These are phyloP conservation scores for Penicillium sp. DNA, from an alignment of 2,329 filamentous ascomycete genomes.

Conservation along the genomic window DNA sequence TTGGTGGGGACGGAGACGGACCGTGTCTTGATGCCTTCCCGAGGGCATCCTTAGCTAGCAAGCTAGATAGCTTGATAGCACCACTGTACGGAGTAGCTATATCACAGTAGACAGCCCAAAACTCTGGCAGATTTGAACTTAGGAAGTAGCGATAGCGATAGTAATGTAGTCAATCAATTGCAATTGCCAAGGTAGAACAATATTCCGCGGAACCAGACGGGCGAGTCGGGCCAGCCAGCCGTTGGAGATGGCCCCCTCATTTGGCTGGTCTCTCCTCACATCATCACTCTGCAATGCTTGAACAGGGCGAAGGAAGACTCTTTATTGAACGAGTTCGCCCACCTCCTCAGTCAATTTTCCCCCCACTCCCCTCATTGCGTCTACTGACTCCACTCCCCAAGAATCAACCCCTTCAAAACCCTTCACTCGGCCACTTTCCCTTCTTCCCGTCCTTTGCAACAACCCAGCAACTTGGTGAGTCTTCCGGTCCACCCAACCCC, in stretches of 20 bases:
- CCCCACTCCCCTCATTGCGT: slow-evolving; percentile 7
- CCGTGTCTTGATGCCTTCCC: background rate
- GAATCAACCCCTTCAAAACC: slow-evolving; percentile 19
- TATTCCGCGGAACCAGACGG: background rate
- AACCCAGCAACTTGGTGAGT: slow-evolving; percentile 18
- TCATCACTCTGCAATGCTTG: background rate
- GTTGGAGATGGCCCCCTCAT: slow-evolving; percentile 20
- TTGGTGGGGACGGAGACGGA: background rate
- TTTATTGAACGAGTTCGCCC: background rate
- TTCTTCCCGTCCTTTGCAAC: slow-evolving; percentile 20
- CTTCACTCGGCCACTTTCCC: slow-evolving; percentile 12
- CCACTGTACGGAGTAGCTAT: no score
- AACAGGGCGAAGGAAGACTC: no score
- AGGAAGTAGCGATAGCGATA: background rate
- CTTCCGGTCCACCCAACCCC: slow-evolving; percentile 2
- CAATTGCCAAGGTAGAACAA: background rate
- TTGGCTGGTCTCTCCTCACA: slow-evolving; percentile 13
- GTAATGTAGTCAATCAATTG: background rate
- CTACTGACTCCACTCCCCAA: background rate
- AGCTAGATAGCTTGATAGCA: background rate
- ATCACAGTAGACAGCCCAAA: background rate
- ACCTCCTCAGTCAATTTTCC: slow-evolving; percentile 5
- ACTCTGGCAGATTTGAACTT: background rate
- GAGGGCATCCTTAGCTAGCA: background rate
- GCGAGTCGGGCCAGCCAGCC: slow-evolving; percentile 10